phyloP scores from a whole-genome alignment of 129 eudicot genomes.

The Apium graveolens region DNA sequence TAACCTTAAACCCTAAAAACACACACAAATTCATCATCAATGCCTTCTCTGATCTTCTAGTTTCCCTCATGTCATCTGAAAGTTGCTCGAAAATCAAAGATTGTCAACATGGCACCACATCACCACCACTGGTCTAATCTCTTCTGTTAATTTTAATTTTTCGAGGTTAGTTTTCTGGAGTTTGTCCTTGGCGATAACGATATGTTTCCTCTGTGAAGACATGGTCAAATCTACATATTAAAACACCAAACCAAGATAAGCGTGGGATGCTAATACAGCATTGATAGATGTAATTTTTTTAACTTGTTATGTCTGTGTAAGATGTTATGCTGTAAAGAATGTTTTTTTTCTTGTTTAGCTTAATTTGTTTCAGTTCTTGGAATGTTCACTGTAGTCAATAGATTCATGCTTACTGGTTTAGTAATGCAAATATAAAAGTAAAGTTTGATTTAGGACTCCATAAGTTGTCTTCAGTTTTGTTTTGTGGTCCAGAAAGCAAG shows the following conservation, averaged over 20 bases:
- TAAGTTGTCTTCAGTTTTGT: neutral
- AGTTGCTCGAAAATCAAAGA: constrained; percentile 14
- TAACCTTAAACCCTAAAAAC: constrained; percentile 38
- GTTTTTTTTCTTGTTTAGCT: constrained; percentile 2
- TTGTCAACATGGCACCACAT: neutral
- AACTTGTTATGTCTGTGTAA: constrained; percentile 22
- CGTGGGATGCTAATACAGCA: constrained; percentile 29
- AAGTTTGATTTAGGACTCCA: neutral
- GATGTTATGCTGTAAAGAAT: constrained; percentile 15
- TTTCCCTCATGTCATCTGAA: constrained; percentile 26
- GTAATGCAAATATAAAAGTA: neutral
- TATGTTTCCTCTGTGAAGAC: constrained; percentile 10
- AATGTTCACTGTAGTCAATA: neutral
- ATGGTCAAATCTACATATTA: neutral
- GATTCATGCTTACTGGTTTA: neutral
- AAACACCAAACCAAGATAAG: constrained; percentile 19
- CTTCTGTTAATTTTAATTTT: no score
- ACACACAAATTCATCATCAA: constrained; percentile 44
- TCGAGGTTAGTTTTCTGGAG: neutral
- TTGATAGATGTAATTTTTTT: constrained; percentile 24
- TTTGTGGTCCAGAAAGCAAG: constrained; percentile 4
- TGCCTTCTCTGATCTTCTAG: constrained; percentile 44
- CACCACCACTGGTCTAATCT: constrained; percentile 3
- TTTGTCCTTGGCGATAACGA: constrained; percentile 8
- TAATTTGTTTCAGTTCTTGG: constrained; percentile 3